These are phyloP conservation scores for Aspergillus indologenus DNA, from an alignment of 495 filamentous ascomycete species.

Conservation along the genomic window DNA sequence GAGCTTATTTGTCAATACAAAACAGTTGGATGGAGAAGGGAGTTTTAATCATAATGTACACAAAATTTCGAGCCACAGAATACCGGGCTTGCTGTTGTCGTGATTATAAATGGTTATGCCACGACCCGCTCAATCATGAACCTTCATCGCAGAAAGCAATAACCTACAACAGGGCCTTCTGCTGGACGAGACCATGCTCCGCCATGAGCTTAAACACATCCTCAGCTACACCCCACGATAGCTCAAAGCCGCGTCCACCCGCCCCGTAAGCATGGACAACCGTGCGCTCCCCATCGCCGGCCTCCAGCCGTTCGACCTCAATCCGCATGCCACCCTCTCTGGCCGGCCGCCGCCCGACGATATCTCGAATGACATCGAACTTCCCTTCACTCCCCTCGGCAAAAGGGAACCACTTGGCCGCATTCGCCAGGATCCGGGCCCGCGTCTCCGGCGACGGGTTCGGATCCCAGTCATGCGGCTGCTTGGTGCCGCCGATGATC, in stretches of 20 bases:
- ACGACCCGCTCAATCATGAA: too few species aligned
- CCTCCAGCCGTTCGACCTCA: constrained; percentile 35
- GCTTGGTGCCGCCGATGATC: constrained; percentile 62
- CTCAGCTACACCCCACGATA: constrained; percentile 43
- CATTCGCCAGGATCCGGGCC: constrained; percentile 44
- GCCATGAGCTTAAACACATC: constrained; percentile 34
- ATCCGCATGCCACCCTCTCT: constrained; percentile 44
- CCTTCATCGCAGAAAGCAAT: not conserved
- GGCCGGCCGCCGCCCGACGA: constrained; percentile 44
- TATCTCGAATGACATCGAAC: constrained; percentile 46
- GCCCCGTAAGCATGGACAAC: constrained; percentile 64
- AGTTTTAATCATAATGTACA: not conserved
- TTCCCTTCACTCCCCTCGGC: constrained; percentile 31
- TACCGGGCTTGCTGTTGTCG: too few species aligned
- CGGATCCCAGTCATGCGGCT: constrained; percentile 54
- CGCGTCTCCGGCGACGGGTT: constrained; percentile 46
- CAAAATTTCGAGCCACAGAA: not conserved
- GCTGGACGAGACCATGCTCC: constrained; percentile 25
- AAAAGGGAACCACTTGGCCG: constrained; percentile 45
- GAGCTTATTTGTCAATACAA: not conserved
- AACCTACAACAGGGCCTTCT: constrained; percentile 30
- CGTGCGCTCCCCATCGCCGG: constrained; percentile 12
- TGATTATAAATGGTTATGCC: too few species aligned
- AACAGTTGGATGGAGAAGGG: not conserved
- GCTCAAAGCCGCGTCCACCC: constrained; percentile 56